Base-by-base conservation (phyloP, 192 early-diverging fungal species). In the Obelidium mucronatum region DNA sequence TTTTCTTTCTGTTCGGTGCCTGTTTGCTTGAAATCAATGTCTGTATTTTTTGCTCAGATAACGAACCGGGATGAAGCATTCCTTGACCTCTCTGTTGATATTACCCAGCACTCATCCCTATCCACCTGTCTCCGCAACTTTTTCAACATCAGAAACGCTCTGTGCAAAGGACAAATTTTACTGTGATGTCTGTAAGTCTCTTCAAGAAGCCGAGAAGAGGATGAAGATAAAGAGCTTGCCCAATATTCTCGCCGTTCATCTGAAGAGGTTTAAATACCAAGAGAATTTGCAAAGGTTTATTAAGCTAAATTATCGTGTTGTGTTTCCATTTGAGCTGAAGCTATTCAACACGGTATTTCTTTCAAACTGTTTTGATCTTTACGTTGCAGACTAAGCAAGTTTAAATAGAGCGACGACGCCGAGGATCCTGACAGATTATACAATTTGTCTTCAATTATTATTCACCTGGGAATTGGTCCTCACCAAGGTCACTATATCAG, bases 221-320 rank as follows among this genome's bases (percentile, higher is more conserved):
- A 98, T 99, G 97, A 97, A 97, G 71, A 93, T 99, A 37, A 95
- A 96, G 81, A 81, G 88, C 59, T 80, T 96, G 51, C 98, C 98
- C 4, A 98, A 97, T 71, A 93, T 99, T 37, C 82, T 99, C 31
- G 96, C 95, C 0, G 85, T 99, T 37, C 98, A 99, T 71, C 81
- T 99, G 37, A 99, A 99, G 79, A 89, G 98, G 37, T 99, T 99
- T 83, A 99, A 99, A 79, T 99, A 95, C 81, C 94, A 97, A 76
- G 95, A 99, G 72, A 86, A 92, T 22, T 84, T 96, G 77, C 92
- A 94, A 44, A 87, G 94, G 59, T 94, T 97, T 77, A 92, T 95
- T 74, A 99, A 99, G 82, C 90, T 99, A 31, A 92, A 94, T 42
- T 96, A 97, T 78, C 90, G 98, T 30, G 96, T 99, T 24, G 90